These are phyloP conservation scores for Chlorella sp. DNA, from an alignment of 139 green algal species.

Conservation along the genomic window DNA sequence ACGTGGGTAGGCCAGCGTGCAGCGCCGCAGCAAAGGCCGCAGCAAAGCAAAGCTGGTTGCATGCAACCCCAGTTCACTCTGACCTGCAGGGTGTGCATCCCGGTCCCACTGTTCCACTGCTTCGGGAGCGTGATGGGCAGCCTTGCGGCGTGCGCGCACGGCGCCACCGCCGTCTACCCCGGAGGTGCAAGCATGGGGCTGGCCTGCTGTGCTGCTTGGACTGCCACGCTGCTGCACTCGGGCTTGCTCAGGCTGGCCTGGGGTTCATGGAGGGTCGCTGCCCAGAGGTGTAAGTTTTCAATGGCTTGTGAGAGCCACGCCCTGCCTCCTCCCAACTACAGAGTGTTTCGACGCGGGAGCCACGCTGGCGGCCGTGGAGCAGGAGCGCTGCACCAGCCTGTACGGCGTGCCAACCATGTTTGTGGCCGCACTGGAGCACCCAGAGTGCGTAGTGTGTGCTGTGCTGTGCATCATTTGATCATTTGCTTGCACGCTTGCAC, in stretches of 20 bases:
- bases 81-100: constrained; percentile 33
- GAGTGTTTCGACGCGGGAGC: constrained; percentile 29
- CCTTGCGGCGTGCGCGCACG: background rate
- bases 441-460: constrained; percentile 4
- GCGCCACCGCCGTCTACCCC: constrained; percentile 29
- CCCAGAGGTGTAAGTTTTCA: background rate
- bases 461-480: background rate
- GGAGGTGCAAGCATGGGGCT: background rate
- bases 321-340: background rate
- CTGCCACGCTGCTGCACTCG: too few species aligned
- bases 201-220: background rate
- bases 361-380: constrained; percentile 29
- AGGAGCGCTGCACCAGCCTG: constrained; percentile 37
- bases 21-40: too few species aligned
- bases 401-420: constrained; percentile 43
- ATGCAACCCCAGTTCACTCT: background rate
- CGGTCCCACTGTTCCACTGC: constrained; percentile 50
- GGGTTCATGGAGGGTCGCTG: too few species aligned
- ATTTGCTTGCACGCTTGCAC: too few species aligned
- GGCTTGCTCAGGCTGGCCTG: too few species aligned
- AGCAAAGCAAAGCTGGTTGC: too few species aligned
- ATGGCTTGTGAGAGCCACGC: background rate
- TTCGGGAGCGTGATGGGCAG: constrained; percentile 33
- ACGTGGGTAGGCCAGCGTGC: too few species aligned
- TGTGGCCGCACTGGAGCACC: constrained; percentile 28